These are phyloP conservation scores for Gossypium stocksii DNA, from an alignment of 345 rosid species.

Conservation along the genomic window DNA sequence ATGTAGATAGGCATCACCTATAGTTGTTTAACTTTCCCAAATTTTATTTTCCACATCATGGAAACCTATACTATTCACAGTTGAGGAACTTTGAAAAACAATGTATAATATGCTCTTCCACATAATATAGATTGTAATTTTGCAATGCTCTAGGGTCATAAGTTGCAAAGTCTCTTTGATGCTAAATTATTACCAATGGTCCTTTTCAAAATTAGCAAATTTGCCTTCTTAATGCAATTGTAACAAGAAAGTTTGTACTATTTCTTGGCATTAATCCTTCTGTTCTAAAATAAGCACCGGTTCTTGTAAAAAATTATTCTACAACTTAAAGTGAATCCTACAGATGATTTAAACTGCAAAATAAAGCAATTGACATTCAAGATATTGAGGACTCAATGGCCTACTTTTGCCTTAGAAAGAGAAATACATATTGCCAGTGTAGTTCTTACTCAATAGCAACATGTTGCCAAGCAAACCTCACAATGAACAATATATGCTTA, in stretches of 20 bases:
- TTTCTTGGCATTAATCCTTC: neutral
- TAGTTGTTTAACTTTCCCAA: neutral
- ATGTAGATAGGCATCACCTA: slow-evolving; percentile 15
- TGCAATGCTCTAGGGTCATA: neutral
- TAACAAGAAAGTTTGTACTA: neutral
- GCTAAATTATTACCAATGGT: neutral
- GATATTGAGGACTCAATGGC: neutral
- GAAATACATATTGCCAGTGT: slow-evolving; percentile 1
- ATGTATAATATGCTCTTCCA: neutral
- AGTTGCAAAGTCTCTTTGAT: neutral
- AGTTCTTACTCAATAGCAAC: slow-evolving; percentile 15
- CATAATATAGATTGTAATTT: neutral
- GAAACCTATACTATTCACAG: neutral
- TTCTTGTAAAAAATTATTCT: neutral
- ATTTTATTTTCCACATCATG: neutral
- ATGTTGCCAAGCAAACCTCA: slow-evolving; percentile 10
- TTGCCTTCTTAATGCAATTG: neutral
- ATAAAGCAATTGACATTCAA: neutral
- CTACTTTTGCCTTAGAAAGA: neutral
- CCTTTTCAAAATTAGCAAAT: neutral
- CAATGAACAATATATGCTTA: slow-evolving; percentile 6
- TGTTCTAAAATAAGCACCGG: neutral
- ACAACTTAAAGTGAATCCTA: neutral
- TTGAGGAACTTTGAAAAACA: neutral
- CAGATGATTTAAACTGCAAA: neutral